phyloP scores from a whole-genome alignment of 345 rosid genomes.

The Eutrema heterophyllum region DNA sequence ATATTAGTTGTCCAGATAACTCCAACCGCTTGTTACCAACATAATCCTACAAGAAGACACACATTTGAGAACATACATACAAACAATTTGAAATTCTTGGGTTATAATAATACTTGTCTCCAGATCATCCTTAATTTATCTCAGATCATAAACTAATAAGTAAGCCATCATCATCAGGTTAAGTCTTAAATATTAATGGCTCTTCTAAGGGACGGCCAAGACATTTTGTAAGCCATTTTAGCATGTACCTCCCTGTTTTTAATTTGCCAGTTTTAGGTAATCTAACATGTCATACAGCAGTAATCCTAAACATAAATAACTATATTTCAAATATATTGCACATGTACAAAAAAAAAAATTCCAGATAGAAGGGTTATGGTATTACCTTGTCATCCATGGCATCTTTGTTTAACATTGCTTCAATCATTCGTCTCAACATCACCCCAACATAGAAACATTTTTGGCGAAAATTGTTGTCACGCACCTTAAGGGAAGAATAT shows the following conservation, averaged over 20 bases:
- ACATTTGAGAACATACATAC: slow-evolving; percentile 3
- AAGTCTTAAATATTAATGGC: not conserved
- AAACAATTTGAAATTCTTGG: not conserved
- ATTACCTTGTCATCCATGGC: slow-evolving; percentile 97
- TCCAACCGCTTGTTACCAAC: slow-evolving; percentile 96
- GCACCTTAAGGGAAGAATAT: slow-evolving; percentile 44
- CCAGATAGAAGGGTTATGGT: slow-evolving; percentile 1
- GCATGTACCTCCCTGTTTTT: not conserved
- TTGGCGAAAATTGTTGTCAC: slow-evolving; percentile 60
- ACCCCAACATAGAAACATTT: slow-evolving; percentile 94
- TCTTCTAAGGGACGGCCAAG: not conserved
- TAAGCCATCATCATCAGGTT: not conserved
- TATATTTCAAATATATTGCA: not conserved
- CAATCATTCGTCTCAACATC: slow-evolving; percentile 93
- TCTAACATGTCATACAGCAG: slow-evolving; percentile 2
- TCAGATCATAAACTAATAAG: slow-evolving; percentile 3
- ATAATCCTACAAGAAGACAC: slow-evolving; percentile 58
- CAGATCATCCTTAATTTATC: slow-evolving; percentile 2
- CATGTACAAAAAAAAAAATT: not conserved
- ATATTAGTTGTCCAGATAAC: slow-evolving; percentile 85
- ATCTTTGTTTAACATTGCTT: slow-evolving; percentile 90
- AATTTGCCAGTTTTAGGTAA: not conserved
- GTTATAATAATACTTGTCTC: not conserved
- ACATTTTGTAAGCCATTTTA: not conserved
- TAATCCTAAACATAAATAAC: slow-evolving; percentile 2